phyloP scores from a whole-genome alignment of 306 rosid genomes.

The Fragaria iinumae region DNA sequence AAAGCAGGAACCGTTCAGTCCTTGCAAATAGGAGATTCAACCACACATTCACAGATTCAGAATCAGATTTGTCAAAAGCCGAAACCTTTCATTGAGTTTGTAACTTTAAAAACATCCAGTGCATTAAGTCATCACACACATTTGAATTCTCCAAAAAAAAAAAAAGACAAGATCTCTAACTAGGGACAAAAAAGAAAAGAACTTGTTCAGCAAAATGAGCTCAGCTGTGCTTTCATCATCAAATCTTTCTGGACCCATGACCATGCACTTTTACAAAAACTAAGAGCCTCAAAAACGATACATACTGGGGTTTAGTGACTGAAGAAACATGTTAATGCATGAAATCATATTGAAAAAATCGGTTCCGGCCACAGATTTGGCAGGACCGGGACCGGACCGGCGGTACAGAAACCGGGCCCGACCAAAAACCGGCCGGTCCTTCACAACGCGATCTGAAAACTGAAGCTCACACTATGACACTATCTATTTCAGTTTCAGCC shows the following conservation, averaged over 20 bases:
- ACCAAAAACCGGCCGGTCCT: no score
- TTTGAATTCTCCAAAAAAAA: not conserved
- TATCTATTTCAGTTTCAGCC: no score
- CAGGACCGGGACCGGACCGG: no score
- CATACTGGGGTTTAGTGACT: not conserved
- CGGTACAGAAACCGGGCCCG: no score
- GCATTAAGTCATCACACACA: not conserved
- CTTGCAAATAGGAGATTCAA: not conserved
- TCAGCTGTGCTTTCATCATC: constrained; percentile 1
- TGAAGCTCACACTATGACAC: no score
- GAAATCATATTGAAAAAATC: not conserved
- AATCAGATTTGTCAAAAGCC: not conserved
- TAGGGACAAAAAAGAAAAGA: not conserved
- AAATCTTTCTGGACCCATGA: not conserved
- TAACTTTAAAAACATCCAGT: not conserved
- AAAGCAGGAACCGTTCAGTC: not conserved
- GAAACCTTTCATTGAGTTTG: not conserved
- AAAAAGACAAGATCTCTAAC: not conserved
- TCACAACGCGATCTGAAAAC: no score
- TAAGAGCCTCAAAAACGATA: no score
- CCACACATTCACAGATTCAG: not conserved
- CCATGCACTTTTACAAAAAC: not conserved
- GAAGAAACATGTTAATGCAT: not conserved
- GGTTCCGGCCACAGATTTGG: no score
- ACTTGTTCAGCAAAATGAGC: not conserved